Evolutionary conservation across 1,284 basidiomycete species (phyloP).

Genomic region (Heterobasidion occidentale): DNA sequence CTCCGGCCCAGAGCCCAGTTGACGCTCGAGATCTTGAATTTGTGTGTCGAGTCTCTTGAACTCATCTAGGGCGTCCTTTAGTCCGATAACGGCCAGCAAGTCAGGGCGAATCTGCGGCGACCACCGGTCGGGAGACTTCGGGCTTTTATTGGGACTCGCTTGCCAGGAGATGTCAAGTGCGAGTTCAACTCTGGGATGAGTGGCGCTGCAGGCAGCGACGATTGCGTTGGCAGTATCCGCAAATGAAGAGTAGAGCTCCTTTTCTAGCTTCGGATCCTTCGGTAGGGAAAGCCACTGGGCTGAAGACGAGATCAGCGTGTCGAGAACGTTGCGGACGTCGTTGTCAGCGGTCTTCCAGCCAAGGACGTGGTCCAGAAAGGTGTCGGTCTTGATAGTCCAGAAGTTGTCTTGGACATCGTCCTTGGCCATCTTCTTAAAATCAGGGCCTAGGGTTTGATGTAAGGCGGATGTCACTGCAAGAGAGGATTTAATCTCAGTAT

Average conservation of each 20-base stretch:
- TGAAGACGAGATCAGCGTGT: neutral
- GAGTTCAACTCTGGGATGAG: neutral
- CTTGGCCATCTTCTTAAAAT: neutral
- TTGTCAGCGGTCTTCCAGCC: neutral
- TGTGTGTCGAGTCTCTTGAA: neutral
- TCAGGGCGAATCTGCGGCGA: neutral
- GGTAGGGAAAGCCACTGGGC: neutral
- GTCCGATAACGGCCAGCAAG: neutral
- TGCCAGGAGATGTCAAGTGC: neutral
- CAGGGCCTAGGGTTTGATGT: too few relatives aligned
- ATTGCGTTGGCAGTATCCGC: neutral
- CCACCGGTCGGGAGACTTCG: neutral
- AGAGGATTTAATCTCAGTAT: too few relatives aligned
- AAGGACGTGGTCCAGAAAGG: neutral
- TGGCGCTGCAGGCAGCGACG: neutral
- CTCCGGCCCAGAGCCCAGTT: neutral
- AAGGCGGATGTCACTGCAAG: too few relatives aligned
- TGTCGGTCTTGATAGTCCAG: neutral
- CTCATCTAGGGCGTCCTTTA: neutral
- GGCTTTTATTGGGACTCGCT: neutral
- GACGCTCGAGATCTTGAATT: neutral
- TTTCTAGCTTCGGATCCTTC: neutral
- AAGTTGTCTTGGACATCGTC: neutral
- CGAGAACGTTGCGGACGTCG: neutral
- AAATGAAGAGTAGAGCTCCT: neutral